Conservation (phyloP, 352 stramenopile species). For the Pythium insidiosum region DNA sequence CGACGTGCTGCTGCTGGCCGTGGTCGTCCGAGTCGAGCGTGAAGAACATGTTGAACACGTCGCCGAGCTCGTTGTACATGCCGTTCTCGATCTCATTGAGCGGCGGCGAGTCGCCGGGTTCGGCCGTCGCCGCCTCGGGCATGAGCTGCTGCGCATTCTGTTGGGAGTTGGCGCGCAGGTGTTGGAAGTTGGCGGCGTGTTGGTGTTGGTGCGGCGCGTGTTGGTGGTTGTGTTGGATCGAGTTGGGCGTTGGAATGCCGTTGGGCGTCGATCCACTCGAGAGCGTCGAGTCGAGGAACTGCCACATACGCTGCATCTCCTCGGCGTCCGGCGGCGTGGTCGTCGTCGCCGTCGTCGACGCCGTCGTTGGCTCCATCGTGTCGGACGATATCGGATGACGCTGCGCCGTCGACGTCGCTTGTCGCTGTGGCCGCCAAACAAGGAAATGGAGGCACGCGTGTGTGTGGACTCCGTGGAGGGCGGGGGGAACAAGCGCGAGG, state of each 20-base stretch:
- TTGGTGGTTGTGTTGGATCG: constrained; percentile 2
- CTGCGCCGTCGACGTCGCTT: no score
- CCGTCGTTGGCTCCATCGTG: no score
- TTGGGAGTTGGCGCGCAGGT: no score
- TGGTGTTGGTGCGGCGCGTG: constrained; percentile 9
- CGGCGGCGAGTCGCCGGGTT: constrained; percentile 17
- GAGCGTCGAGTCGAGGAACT: constrained; percentile 51
- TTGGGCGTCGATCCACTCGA: constrained; percentile 30
- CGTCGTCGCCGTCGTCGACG: no score
- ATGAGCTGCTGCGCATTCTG: constrained; percentile 7
- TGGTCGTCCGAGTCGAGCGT: constrained; percentile 42
- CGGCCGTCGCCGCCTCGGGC: constrained; percentile 7
- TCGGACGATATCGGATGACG: no score
- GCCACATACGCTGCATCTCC: constrained; percentile 59
- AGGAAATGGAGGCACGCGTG: no score
- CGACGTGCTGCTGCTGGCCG: constrained; percentile 27
- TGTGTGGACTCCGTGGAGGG: no score
- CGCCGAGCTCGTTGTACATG: constrained; percentile 58
- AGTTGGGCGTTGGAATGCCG: constrained; percentile 1
- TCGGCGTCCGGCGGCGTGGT: constrained; percentile 6
- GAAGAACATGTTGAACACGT: constrained; percentile 72
- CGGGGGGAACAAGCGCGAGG: no score
- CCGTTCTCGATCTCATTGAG: constrained; percentile 37
- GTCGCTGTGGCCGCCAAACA: no score
- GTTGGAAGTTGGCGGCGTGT: no score